Percentiles rank a stretch among this genome's conserved stretches.
phyloP scores from a whole-genome alignment of 1,139 yeast species.

The Kluyveromyces sp. region DNA sequence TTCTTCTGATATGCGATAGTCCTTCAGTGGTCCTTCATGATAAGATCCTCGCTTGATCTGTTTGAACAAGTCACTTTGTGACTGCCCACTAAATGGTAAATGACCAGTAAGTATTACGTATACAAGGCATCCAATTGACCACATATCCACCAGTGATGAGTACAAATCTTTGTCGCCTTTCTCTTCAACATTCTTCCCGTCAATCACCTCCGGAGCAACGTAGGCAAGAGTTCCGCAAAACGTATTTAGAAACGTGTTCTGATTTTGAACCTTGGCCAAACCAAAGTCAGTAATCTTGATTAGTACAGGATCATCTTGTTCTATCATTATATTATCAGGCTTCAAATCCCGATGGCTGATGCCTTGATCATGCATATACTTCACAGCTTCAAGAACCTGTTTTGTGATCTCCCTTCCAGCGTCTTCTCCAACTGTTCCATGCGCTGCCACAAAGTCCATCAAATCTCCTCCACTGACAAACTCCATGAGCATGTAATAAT shows the following conservation, averaged over 20 bases:
- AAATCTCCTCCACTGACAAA: conserved; percentile 95
- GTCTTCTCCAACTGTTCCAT: conserved; percentile 86
- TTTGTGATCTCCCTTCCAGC: conserved; percentile 80
- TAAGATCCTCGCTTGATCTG: conserved; percentile 73
- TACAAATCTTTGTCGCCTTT: conserved; percentile 41
- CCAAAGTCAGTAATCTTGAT: conserved; percentile 94
- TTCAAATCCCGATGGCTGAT: conserved; percentile 91
- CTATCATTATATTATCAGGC: conserved; percentile 86
- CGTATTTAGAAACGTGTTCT: conserved; percentile 73
- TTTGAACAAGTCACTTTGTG: conserved; percentile 76
- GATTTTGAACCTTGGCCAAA: conserved; percentile 71
- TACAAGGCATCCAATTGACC: conserved; percentile 91
- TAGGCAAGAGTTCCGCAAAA: conserved; percentile 89
- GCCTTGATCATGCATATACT: conserved; percentile 80
- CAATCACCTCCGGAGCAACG: conserved; percentile 89
- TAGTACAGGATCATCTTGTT: conserved; percentile 82
- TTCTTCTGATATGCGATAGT: conserved; percentile 53
- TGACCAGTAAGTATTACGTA: conserved; percentile 88
- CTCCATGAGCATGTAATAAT: conserved; percentile 88
- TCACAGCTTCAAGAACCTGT: conserved; percentile 77
- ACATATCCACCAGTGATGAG: conserved; percentile 85
- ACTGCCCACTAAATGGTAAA: conserved; percentile 86
- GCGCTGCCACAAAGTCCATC: conserved; percentile 90
- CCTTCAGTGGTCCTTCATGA: conserved; percentile 70
- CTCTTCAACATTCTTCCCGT: conserved; percentile 45